Percentiles rank a stretch among this genome's conserved stretches.
These are phyloP conservation scores for Brassica balearica DNA, from an alignment of 441 rosid genomes.

Conservation along the genomic window DNA sequence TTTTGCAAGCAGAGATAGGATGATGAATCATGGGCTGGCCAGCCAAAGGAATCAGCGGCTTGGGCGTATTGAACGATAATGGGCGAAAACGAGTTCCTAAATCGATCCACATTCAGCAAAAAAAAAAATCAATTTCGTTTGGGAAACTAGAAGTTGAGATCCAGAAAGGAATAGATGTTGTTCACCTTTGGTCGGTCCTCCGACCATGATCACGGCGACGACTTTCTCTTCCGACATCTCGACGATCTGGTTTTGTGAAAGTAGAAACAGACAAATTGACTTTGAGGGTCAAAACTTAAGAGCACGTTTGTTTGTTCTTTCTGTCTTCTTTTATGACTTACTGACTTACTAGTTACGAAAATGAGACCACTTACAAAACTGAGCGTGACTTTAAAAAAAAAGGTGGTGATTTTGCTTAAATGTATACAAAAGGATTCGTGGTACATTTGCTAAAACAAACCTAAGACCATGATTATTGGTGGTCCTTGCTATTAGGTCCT, in stretches of 20 bases:
- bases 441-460: no score
- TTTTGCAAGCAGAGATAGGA: conserved; percentile 93
- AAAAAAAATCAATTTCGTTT: conserved; percentile 1
- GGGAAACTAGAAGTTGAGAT: conserved; percentile 9
- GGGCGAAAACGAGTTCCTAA: conserved; percentile 90
- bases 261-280: conserved; percentile 13
- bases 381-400: no score
- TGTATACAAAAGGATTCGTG: no score
- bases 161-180: neutral
- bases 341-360: no score
- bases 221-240: conserved; percentile 59
- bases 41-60: conserved; percentile 88
- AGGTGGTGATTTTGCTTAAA: no score
- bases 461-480: no score
- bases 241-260: conserved; percentile 15
- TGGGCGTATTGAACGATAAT: conserved; percentile 76
- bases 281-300: neutral
- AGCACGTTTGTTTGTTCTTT: neutral
- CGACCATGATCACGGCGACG: conserved; percentile 93
- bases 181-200: conserved; percentile 94
- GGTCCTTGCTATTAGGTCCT: no score
- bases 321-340: no score
- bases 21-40: conserved; percentile 98
- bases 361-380: no score
- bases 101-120: conserved; percentile 12